Evolutionary conservation across 768 basidiomycete genomes (phyloP).

Genomic region (Naganishia vishniacii): DNA sequence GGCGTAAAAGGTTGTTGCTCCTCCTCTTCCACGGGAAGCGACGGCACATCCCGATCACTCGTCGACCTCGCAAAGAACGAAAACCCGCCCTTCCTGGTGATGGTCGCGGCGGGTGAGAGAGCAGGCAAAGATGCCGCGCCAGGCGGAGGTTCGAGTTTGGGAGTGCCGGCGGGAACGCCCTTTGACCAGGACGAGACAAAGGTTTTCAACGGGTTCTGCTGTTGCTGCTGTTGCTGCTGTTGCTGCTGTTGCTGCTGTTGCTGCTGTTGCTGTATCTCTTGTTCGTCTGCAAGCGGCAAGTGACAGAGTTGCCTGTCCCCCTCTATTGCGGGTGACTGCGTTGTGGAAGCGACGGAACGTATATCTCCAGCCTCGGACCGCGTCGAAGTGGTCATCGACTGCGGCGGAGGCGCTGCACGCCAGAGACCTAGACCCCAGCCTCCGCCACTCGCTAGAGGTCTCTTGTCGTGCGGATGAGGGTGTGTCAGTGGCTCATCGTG

Average conservation of each 20-base stretch:
- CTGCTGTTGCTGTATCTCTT: too few relatives aligned
- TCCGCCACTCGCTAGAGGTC: not conserved
- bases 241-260: too few relatives aligned
- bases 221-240: too few relatives aligned
- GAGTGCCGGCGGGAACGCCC: not conserved
- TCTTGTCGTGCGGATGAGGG: constrained; percentile 26
- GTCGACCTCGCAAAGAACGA: constrained; percentile 11
- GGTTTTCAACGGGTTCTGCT: not conserved
- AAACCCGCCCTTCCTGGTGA: not conserved
- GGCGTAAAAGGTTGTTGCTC: not conserved
- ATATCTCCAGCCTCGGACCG: constrained; percentile 32
- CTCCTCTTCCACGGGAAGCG: not conserved
- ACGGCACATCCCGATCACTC: not conserved
- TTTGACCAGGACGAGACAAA: constrained; percentile 17
- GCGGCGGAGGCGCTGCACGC: constrained; percentile 21
- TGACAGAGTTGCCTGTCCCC: not conserved
- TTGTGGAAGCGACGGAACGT: constrained; percentile 20
- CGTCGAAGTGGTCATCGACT: constrained; percentile 28
- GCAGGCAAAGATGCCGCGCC: not conserved
- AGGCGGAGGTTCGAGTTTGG: constrained; percentile 9
- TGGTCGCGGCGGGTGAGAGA: not conserved
- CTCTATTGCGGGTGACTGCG: not conserved
- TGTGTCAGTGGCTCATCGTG: constrained; percentile 23
- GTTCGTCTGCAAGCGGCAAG: not conserved
- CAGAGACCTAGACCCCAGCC: constrained; percentile 34